Conservation (phyloP, 305 asterid genomes). For the Fraxinus floribunda region DNA sequence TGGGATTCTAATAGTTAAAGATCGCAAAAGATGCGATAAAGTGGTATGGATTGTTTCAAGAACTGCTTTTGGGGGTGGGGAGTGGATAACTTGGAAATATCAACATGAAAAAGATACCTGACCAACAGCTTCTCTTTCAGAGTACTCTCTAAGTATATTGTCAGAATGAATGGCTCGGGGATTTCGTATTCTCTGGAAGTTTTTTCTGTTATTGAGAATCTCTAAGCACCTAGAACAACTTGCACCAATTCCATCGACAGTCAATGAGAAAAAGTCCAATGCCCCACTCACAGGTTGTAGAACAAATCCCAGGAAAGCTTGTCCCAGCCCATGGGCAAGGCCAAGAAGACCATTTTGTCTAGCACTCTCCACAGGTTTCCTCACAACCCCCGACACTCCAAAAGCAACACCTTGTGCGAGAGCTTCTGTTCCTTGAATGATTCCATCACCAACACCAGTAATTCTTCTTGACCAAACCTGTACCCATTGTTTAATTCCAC, state of each 20-base stretch:
- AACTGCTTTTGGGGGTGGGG: background rate
- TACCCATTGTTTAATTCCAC: conserved; percentile 6
- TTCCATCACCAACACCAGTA: conserved; percentile 97
- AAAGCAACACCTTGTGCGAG: conserved; percentile 97
- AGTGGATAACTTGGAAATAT: background rate
- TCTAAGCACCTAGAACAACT: conserved; percentile 97
- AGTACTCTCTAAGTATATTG: conserved; percentile 73
- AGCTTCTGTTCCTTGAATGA: conserved; percentile 98
- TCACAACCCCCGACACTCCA: conserved; percentile 92
- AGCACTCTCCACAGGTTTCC: conserved; percentile 93
- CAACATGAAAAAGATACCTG: conserved; percentile 50
- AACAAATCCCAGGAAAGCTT: conserved; percentile 80
- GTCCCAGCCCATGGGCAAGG: conserved; percentile 97
- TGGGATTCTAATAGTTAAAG: too few species aligned
- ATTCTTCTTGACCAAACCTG: conserved; percentile 96
- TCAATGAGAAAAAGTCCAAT: conserved; percentile 87
- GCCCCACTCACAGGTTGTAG: conserved; percentile 99
- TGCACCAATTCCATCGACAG: conserved; percentile 97
- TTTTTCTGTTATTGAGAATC: conserved; percentile 69
- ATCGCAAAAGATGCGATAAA: background rate
- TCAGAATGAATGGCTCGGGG: conserved; percentile 93
- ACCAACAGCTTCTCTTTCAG: conserved; percentile 87
- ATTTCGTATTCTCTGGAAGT: conserved; percentile 70
- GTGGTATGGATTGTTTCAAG: background rate
- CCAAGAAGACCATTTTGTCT: conserved; percentile 95